Evolutionary conservation across 768 basidiomycete genomes (phyloP), one percentile per base, ranked within the genome.

Genomic region (Sporobolomyces phaffii): DNA sequence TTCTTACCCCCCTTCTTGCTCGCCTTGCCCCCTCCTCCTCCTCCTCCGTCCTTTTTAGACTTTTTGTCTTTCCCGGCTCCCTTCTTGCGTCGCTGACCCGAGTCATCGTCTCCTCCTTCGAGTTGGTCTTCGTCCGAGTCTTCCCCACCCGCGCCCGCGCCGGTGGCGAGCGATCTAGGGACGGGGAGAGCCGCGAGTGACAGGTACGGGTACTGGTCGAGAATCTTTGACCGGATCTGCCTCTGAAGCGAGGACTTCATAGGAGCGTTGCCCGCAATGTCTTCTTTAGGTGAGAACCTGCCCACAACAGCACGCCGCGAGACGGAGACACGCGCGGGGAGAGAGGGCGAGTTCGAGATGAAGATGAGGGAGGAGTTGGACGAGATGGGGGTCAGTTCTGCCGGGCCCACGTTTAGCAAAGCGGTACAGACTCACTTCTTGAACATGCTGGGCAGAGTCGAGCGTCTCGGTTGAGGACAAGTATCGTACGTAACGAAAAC

Each of bases 211-310:
- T 90, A 88, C 77, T 94, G 91, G 24, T 87, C 83, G 53, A 96
- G 81, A 36, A 96, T 80, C 49, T 81, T 82, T 28, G 86, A 80
- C 62, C 96, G 86, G 78, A 98, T 91, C 72, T 84, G 83, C 75
- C 96, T 83, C 77, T 98, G 94, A 10, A 91, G 87, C 29, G 93
- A 97, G 38, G 90, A 86, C 78, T 98, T 98, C 65, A 97, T 84
- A 43, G 88, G 88, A 17, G 91, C 91, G 72, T 92, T 90, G 14
- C 60, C 60, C 48, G 91, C 83, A 70, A 97, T 86, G 76, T 99
- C 94, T 28, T 87, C 80, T 65, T 80, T 79, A 11, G 80, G 78
- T 57, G 74, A 74, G 76, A 83, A 83, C 72, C 81, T 83, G 73
- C 36, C 13, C 13, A 54, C 5, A 50, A 20, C 6, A n/a, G 49